Conservation (phyloP, 345 rosid genomes). For the Citropsis articulata region DNA sequence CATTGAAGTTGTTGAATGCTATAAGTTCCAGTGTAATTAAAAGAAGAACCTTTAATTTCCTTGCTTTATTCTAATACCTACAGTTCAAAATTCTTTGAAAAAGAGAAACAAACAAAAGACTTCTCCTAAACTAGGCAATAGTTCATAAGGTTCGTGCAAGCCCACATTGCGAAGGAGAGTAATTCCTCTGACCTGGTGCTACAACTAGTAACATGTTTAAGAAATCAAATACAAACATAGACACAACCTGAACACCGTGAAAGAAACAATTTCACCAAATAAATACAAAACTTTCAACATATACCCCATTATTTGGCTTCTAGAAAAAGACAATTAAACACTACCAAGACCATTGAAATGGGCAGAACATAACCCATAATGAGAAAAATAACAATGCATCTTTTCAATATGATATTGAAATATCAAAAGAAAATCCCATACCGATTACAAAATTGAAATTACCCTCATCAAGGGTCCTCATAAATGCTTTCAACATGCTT, state of each 20-base stretch:
- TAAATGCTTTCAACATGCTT: constrained; percentile 95
- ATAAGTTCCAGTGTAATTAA: constrained; percentile 23
- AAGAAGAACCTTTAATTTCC: constrained; percentile 20
- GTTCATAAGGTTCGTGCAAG: constrained; percentile 19
- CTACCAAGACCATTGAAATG: constrained; percentile 10
- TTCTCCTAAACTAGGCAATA: constrained; percentile 26
- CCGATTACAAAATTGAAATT: constrained; percentile 79
- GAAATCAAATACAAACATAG: constrained; percentile 22
- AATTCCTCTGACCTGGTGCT: not conserved
- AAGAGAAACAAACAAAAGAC: constrained; percentile 9
- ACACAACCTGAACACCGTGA: constrained; percentile 28
- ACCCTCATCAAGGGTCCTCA: constrained; percentile 91
- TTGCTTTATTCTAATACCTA: constrained; percentile 29
- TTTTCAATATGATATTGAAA: not conserved
- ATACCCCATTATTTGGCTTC: constrained; percentile 24
- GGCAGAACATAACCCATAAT: not conserved
- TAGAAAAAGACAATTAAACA: constrained; percentile 22
- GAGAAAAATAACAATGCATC: not conserved
- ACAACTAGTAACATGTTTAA: constrained; percentile 12
- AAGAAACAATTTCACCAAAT: constrained; percentile 27
- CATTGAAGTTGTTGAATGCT: constrained; percentile 36
- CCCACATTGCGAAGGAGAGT: constrained; percentile 14
- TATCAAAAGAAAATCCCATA: constrained; percentile 34
- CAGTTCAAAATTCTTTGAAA: constrained; percentile 16
- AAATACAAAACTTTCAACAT: constrained; percentile 14